Conservation (phyloP, 768 basidiomycete genomes). For the Russula olivacea region DNA sequence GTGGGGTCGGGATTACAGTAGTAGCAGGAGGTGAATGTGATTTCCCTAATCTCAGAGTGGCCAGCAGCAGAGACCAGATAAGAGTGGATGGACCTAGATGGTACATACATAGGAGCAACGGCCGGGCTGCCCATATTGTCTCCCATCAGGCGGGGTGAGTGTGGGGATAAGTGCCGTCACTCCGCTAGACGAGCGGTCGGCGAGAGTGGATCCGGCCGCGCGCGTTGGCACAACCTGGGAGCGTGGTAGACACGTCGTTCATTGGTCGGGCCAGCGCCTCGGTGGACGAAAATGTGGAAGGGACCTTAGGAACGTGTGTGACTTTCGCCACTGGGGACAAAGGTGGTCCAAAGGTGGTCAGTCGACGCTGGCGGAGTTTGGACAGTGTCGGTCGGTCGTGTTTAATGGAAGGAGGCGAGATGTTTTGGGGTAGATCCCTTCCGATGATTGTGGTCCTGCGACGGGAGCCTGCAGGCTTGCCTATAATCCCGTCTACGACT, state of each 20-base stretch:
- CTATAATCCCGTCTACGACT: neutral
- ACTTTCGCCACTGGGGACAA: neutral
- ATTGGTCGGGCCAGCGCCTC: neutral
- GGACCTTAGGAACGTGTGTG: too few relatives aligned
- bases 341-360: too few relatives aligned
- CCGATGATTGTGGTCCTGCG: neutral
- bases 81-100: too few relatives aligned
- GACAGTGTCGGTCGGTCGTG: neutral
- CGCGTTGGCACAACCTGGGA: neutral
- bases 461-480: neutral
- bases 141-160: too few relatives aligned
- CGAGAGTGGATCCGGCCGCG: neutral
- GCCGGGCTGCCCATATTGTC: too few relatives aligned
- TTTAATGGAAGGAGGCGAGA: neutral
- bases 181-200: neutral
- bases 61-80: too few relatives aligned
- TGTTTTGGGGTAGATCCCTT: neutral
- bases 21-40: too few relatives aligned
- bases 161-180: too few relatives aligned
- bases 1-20: too few relatives aligned
- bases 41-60: too few relatives aligned
- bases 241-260: neutral
- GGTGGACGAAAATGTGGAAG: neutral
- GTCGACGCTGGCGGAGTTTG: neutral
- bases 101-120: too few relatives aligned